Base-by-base conservation (phyloP, 2,329 filamentous ascomycete species). In the Didymella arachidicola region DNA sequence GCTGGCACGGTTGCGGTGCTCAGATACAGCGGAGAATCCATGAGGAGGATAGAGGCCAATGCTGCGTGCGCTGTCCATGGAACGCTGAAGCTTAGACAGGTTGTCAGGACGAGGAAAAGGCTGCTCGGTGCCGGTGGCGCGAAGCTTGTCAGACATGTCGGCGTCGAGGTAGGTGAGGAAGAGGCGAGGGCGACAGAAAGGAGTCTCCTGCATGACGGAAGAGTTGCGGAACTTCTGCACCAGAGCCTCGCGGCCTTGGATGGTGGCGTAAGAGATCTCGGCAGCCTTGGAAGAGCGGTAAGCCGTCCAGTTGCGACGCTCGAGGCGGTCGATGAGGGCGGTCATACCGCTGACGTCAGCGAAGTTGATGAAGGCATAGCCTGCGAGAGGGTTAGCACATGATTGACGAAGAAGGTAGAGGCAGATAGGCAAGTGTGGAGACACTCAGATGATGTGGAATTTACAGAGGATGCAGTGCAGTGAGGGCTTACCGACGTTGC, bases 331-430 rank as follows among this genome's bases (percentile, higher is more conserved):
- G 27, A 77, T 61, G 30, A 76, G 65, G 2, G 65, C 55, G 2
- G 74, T 59, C 65, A 77, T 72, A 8, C 72, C 72, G 7, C 63
- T 57, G 0, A 91, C 87, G 74, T 93, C 88, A 42, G 88, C 86
- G 68, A 98, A 97, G 78, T 99, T 97, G 79, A 99, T 92, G 78
- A 98, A 99, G 0, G 93, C 94, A 77, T 98, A 98, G 44, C 95
- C 36, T 39, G 16, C 18, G 18, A 39, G 7, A 39, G 11, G 36
- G 18, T 39, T 8, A 39, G 36, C n/a, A 19, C 6, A 11, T 8
- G 6, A 19, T 39, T 7, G 11, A 11, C 7, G 18, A 39, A 39
- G 36, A 19, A 36, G 32, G 32, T 6, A 19, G 36, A 19, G 3
- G 36, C 7, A n/a, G 16, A 39, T 19, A 18, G 19, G 36, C 36